Percentiles rank a stretch among this genome's conserved stretches.
phyloP scores from a whole-genome alignment of 2,329 filamentous ascomycete genomes.

The Trichoderma cornu-damae region DNA sequence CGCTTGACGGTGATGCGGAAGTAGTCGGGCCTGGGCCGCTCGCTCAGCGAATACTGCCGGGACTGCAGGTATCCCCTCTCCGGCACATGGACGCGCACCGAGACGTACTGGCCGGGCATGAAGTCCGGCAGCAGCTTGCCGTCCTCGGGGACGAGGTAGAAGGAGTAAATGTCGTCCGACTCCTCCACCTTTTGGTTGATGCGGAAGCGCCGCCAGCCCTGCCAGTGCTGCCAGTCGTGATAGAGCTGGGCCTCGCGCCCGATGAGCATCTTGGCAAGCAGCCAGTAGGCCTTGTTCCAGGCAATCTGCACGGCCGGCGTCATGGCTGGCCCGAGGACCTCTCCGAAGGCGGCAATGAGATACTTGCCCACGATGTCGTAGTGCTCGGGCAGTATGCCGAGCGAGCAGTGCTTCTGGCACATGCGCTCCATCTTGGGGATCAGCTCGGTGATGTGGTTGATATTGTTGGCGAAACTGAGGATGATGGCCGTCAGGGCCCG shows the following conservation, averaged over 20 bases:
- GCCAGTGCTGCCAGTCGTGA: constrained; percentile 56
- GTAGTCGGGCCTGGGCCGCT: constrained; percentile 55
- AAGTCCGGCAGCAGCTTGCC: constrained; percentile 55
- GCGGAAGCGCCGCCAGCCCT: constrained; percentile 61
- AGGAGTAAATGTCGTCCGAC: constrained; percentile 63
- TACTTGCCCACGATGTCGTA: constrained; percentile 67
- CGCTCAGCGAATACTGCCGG: constrained; percentile 68
- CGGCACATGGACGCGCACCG: constrained; percentile 54
- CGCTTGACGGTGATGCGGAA: constrained; percentile 69
- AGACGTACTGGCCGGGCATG: constrained; percentile 68
- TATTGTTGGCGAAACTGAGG: constrained; percentile 66
- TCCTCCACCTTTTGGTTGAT: constrained; percentile 62
- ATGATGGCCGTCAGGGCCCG: constrained; percentile 42
- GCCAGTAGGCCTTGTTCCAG: constrained; percentile 67
- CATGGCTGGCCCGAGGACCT: constrained; percentile 60
- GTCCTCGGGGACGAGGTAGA: constrained; percentile 62
- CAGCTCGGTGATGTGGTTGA: constrained; percentile 56
- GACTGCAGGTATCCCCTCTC: constrained; percentile 56
- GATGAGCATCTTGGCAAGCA: constrained; percentile 69
- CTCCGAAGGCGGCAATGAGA: constrained; percentile 60
- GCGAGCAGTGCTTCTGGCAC: constrained; percentile 68
- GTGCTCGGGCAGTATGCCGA: constrained; percentile 63
- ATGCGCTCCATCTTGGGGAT: constrained; percentile 51
- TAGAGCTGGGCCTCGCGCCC: constrained; percentile 60
- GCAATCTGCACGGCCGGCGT: constrained; percentile 60